These are phyloP conservation scores for Phytopythium kandeliae DNA, from an alignment of 352 stramenopile species.

Conservation along the genomic window DNA sequence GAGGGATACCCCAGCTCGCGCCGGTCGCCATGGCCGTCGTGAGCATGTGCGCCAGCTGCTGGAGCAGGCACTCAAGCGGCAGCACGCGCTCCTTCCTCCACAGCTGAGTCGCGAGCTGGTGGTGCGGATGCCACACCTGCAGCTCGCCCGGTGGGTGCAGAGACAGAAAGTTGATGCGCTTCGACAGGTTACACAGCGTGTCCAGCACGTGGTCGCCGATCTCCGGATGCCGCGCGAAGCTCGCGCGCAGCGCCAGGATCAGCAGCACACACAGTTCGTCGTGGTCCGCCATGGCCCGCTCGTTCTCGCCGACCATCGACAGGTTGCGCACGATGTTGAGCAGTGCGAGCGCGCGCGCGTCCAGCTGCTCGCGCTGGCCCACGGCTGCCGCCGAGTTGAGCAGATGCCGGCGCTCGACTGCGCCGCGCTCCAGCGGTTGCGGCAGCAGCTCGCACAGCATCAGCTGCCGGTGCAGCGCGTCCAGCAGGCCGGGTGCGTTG, in stretches of 20 bases:
- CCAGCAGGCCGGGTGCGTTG: constrained; percentile 61
- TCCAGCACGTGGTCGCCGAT: constrained; percentile 69
- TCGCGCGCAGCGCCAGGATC: constrained; percentile 44
- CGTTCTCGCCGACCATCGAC: constrained; percentile 65
- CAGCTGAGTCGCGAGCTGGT: constrained; percentile 50
- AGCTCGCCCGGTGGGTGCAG: constrained; percentile 47
- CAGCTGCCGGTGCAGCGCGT: constrained; percentile 71
- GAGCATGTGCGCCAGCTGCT: constrained; percentile 40
- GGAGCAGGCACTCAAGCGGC: constrained; percentile 59
- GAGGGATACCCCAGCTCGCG: constrained; percentile 10
- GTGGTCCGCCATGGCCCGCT: constrained; percentile 56
- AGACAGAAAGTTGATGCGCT: constrained; percentile 63
- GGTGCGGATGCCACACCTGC: constrained; percentile 52
- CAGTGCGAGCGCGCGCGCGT: constrained; percentile 45
- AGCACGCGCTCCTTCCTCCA: constrained; percentile 57
- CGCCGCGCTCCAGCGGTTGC: constrained; percentile 10
- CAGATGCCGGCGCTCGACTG: constrained; percentile 20
- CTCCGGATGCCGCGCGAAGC: constrained; percentile 34
- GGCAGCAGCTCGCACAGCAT: constrained; percentile 43
- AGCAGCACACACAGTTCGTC: constrained; percentile 59
- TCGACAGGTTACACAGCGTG: constrained; percentile 64
- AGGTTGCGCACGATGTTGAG: constrained; percentile 81
- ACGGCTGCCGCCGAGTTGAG: constrained; percentile 37
- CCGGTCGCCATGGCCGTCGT: neutral
- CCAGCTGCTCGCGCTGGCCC: constrained; percentile 47